Evolutionary conservation across 441 rosid genomes (phyloP).

Genomic region (Capsella rubella): DNA sequence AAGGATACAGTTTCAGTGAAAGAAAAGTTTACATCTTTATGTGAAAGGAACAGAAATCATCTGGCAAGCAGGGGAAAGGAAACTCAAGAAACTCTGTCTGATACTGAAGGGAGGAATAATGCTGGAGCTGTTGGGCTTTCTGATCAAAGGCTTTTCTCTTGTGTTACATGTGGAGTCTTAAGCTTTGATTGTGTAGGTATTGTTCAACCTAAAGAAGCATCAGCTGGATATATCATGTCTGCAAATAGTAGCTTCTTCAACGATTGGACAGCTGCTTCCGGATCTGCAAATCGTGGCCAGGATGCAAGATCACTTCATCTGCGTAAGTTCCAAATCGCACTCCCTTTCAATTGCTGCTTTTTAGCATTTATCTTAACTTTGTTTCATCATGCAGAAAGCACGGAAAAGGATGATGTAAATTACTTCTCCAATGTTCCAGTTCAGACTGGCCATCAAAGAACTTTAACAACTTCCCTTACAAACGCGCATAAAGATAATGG

Average conservation of each 20-base stretch:
- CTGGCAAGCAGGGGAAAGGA: conserved; percentile 46
- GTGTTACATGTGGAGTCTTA: conserved; percentile 93
- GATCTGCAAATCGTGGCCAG: conserved; percentile 45
- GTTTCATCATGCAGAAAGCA: conserved; percentile 55
- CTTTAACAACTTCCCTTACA: conserved; percentile 46
- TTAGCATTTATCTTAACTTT: conserved; percentile 22
- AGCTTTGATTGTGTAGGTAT: conserved; percentile 89
- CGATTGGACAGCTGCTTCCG: conserved; percentile 80
- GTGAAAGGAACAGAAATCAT: conserved; percentile 60
- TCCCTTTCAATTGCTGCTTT: conserved; percentile 15
- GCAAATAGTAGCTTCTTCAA: conserved; percentile 93
- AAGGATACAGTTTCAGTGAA: conserved; percentile 59
- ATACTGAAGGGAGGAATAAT: conserved; percentile 43
- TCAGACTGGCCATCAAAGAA: conserved; percentile 52
- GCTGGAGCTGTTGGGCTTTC: conserved; percentile 64
- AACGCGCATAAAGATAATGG: conserved; percentile 47
- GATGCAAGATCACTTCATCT: conserved; percentile 49
- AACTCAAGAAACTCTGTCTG: conserved; percentile 35
- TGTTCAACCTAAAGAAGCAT: conserved; percentile 84
- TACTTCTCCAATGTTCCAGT: conserved; percentile 57
- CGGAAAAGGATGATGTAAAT: conserved; percentile 43
- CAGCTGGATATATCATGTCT: conserved; percentile 87
- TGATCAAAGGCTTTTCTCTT: conserved; percentile 90
- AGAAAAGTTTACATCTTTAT: conserved; percentile 67
- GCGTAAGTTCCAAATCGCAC: conserved; percentile 52